Conservation (phyloP, 179 eudicot species). For the Vitellaria paradoxa region DNA sequence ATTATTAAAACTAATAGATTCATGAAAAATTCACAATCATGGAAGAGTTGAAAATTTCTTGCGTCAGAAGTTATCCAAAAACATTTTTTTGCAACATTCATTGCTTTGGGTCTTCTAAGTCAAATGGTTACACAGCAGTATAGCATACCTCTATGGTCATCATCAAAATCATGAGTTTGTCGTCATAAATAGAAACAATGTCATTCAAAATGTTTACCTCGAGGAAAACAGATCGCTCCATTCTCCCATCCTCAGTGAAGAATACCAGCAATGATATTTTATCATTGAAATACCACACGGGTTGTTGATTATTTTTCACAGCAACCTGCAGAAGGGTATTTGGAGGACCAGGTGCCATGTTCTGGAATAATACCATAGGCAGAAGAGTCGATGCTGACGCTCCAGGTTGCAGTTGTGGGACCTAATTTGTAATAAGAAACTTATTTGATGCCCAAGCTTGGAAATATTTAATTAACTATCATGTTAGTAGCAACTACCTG, state of each 20-base stretch:
- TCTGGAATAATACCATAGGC: constrained; percentile 94
- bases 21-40: background rate
- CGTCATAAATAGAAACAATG: background rate
- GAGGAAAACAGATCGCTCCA: constrained; percentile 87
- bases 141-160: background rate
- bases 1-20: background rate
- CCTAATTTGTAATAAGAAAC: constrained; percentile 22
- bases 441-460: background rate
- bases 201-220: constrained; percentile 49
- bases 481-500: constrained; percentile 47
- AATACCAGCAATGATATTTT: constrained; percentile 62
- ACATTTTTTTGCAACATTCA: background rate
- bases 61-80: background rate
- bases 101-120: background rate
- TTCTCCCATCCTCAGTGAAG: constrained; percentile 90
- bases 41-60: background rate
- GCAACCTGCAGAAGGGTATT: constrained; percentile 89
- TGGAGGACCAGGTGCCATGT: constrained; percentile 80
- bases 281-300: constrained; percentile 93
- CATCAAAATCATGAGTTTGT: background rate
- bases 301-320: constrained; percentile 94
- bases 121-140: background rate
- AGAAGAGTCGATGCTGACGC: constrained; percentile 74
- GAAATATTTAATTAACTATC: background rate
- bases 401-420: constrained; percentile 81